phyloP scores from a whole-genome alignment of 1,284 basidiomycete species.

The Heliocybe sulcata region DNA sequence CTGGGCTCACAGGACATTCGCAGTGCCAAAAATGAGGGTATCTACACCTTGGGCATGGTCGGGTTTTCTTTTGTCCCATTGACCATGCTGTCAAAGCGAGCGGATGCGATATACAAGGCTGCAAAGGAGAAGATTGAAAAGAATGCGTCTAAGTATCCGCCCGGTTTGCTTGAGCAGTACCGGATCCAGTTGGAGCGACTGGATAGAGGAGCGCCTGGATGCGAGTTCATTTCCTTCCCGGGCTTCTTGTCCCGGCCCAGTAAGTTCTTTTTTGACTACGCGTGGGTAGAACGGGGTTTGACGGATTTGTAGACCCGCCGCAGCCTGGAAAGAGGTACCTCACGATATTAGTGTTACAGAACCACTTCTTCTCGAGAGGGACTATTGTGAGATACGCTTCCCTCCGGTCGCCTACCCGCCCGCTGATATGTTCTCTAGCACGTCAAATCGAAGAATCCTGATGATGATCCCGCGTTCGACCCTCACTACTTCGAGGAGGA shows the following conservation, averaged over 20 bases:
- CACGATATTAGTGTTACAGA: conserved; percentile 22
- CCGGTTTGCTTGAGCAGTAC: conserved; percentile 26
- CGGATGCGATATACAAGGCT: conserved; percentile 17
- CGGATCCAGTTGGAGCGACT: conserved; percentile 25
- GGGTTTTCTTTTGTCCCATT: conserved; percentile 19
- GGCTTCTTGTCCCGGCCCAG: conserved; percentile 17
- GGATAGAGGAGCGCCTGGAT: conserved; percentile 15
- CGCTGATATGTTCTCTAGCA: conserved; percentile 19
- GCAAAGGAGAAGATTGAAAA: conserved; percentile 18
- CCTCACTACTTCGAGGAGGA: conserved; percentile 41
- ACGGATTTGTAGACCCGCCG: conserved; percentile 23
- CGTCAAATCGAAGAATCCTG: conserved; percentile 29
- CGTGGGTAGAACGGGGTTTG: too few species aligned
- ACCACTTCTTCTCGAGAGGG: conserved; percentile 30
- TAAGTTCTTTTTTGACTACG: too few species aligned
- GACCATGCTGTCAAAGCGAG: conserved; percentile 13
- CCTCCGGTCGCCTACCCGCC: background rate
- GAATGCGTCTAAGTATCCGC: conserved; percentile 17
- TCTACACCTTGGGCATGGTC: conserved; percentile 14
- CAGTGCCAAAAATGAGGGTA: conserved; percentile 18
- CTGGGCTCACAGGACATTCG: conserved; percentile 4
- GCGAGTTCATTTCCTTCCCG: conserved; percentile 22
- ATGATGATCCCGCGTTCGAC: conserved; percentile 33
- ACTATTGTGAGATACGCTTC: conserved; percentile 24
- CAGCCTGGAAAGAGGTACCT: conserved; percentile 23